A percentile compares a stretch with the other conserved stretches of the same genome.
Evolutionary conservation across 83 land plant species (phyloP).

Genomic region (Picea mariana): DNA sequence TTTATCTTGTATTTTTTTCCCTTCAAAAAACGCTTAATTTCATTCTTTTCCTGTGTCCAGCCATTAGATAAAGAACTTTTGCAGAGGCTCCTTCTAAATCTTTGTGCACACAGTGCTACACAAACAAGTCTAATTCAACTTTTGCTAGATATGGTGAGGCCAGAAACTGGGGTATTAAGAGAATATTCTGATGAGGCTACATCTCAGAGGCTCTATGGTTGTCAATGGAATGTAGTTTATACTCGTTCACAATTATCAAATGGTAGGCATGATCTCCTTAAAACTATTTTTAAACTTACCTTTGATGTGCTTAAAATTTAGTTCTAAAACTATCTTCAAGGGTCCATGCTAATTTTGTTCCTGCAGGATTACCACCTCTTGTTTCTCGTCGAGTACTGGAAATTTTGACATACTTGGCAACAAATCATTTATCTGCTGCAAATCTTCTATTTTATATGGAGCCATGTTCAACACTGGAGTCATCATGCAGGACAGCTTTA

Average conservation of each 20-base stretch:
- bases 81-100: conserved; percentile 40
- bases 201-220: conserved; percentile 49
- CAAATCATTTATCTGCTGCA: conserved; percentile 36
- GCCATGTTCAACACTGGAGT: not conserved
- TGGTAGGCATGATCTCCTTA: conserved; percentile 20
- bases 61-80: conserved; percentile 46
- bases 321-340: not conserved
- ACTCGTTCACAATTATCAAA: conserved; percentile 45
- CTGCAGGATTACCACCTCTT: conserved; percentile 41
- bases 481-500: not conserved
- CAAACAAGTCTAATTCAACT: conserved; percentile 34
- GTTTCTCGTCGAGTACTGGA: conserved; percentile 44
- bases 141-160: conserved; percentile 48
- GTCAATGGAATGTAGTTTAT: conserved; percentile 60
- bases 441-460: conserved; percentile 39
- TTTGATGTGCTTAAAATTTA: not conserved
- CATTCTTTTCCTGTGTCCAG: conserved; percentile 19
- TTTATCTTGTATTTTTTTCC: not conserved
- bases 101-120: conserved; percentile 47
- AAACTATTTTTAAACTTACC: not conserved
- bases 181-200: conserved; percentile 46
- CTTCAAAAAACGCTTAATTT: not conserved
- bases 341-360: not conserved
- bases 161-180: conserved; percentile 33
- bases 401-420: conserved; percentile 44